Evolutionary conservation across 1,284 basidiomycete genomes (phyloP), one percentile per base, ranked within the genome.

Genomic region (Cryptococcus sp.): DNA sequence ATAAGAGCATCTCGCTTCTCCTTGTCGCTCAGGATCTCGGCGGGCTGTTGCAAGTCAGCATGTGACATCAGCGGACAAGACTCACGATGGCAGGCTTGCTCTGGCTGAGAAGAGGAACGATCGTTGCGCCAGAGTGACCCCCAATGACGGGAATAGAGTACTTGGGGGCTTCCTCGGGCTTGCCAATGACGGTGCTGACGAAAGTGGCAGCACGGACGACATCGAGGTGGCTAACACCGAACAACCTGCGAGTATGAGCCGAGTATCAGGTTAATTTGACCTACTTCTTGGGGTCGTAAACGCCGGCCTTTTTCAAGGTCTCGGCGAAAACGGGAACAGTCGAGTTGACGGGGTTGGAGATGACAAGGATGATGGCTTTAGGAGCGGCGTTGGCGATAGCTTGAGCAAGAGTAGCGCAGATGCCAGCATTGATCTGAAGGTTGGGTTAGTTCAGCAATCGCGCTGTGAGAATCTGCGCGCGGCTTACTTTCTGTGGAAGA

Each of bases 301-400:
- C 91, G 67, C 93, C 93, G 30, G 90, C 89, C 81, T 93, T 92
- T 82, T 92, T 88, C 79, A 96, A 88, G 60, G 90, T 90, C 75
- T 88, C 86, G 60, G 93, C 93, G 70, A 96, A 93, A 75, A 99
- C 96, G 74, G 96, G 96, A 57, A 99, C 96, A 68, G 95, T 98
- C 62, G 83, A 85, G 82, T 85, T 85, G 78, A 85, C 84, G 38
- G 84, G 84, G 82, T 97, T 97, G 68, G 94, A 96, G 81, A 99
- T 99, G 82, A 99, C 88, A 71, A 92, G 86, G 73, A 99, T 84
- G 82, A 91, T 87, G 25, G 95, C 95, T 60, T 91, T 87, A 64
- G 95, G 95, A 51, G 90, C 82, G 60, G 91, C 88, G 69, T 91
- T 88, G 71, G 87, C 91, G 64, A 94, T 86, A 38, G 91, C 88